Base-by-base conservation (phyloP, 2,329 filamentous ascomycete genomes). In the Trichophyton equinum region DNA sequence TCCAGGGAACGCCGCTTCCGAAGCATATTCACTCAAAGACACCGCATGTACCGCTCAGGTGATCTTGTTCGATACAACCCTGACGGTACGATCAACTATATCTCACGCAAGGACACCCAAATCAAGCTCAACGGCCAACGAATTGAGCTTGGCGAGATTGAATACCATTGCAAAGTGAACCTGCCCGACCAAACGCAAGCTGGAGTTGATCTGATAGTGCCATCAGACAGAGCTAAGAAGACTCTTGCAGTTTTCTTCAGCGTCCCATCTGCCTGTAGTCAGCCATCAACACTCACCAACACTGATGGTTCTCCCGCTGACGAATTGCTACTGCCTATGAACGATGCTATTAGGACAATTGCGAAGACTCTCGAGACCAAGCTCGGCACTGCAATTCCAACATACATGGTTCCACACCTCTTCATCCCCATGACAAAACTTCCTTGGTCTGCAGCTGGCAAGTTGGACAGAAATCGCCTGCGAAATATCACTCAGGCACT, bases 91-190 rank as follows among this genome's bases (percentile, higher is more conserved):
- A 62, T 65, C 38, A 60, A 60, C 15, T 68, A 64, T 58, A 62
- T 69, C 4, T 68, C 67, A 3, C 62, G 70, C 22, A 70, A 68
- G 51, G 70, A 72, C 53, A 63, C 61, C 3, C 91, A 96, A 71
- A 85, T 95, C 64, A 96, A 96, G 71, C 67, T 46, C 55, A 60
- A 64, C 18, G 70, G 70, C 4, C 68, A 71, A 57, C 68, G 70
- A 8, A 63, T 72, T n/a, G 70, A 72, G 56, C 64, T 69, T 6
- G 68, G 66, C 5, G 70, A 71, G 60, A 65, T 72, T 44, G 69
- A 72, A 63, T 61, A 68, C 53, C 60, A 66, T 27, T 60, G 63
- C 55, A 63, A 62, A 51, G 56, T 58, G 15, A 63, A 61, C 38
- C 40, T 61, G 30, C 61, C 60, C 6, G 59, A 60, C 22, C 60